A percentile compares a stretch with the other conserved stretches of the same genome.
Evolutionary conservation across 345 rosid species (phyloP).

Genomic region (Streptanthus diversifolius): DNA sequence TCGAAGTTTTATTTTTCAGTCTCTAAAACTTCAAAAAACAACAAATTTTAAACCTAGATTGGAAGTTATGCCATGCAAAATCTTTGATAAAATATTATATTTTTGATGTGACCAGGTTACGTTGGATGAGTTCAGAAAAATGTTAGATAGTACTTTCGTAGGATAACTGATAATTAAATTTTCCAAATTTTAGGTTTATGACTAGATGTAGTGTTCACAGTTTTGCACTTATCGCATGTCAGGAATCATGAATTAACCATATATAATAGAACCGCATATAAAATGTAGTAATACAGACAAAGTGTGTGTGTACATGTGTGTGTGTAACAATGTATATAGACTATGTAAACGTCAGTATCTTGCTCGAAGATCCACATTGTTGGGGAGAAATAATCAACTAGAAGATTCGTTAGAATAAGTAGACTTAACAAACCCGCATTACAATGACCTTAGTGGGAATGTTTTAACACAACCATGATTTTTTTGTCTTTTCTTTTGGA

Average conservation of each 20-base stretch:
- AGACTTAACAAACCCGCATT: not conserved
- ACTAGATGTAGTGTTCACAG: not conserved
- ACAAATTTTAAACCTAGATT: not conserved
- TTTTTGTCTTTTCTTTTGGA: not conserved
- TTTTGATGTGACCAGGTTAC: not conserved
- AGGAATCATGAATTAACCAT: not conserved
- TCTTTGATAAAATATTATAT: not conserved
- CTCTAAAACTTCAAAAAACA: not conserved
- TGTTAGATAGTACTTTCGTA: not conserved
- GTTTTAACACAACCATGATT: not conserved
- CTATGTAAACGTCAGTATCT: not conserved
- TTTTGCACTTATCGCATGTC: not conserved
- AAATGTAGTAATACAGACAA: not conserved
- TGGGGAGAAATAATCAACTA: not conserved
- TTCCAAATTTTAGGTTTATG: not conserved
- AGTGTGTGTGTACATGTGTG: not conserved
- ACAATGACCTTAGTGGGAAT: not conserved
- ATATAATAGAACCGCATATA: not conserved
- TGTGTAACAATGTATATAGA: not conserved
- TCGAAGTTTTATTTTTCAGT: not conserved
- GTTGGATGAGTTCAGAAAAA: not conserved
- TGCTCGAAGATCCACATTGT: slow-evolving; percentile 1
- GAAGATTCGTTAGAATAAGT: not conserved
- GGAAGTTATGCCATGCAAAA: not conserved
- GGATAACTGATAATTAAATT: not conserved